Evolutionary conservation across 2,329 filamentous ascomycete genomes (phyloP), one percentile per base, ranked within the genome.

Genomic region (Fusarium buxicola): DNA sequence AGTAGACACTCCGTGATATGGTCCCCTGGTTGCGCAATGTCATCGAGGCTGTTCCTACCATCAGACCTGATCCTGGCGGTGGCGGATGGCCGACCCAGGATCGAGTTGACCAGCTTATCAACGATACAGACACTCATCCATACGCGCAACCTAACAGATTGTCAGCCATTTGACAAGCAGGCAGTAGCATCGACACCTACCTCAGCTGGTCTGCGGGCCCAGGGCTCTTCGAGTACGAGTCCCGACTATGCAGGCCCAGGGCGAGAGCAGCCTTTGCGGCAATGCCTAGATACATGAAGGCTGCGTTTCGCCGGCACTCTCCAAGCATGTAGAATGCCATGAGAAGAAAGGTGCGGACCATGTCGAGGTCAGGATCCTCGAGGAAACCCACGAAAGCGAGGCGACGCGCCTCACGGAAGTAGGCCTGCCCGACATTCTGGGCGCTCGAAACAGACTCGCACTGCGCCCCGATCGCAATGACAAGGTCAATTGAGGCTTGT

Each of bases 301-400:
- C 86, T 1, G 85, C 80, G 77, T 92, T 88, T 63, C 87, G 89
- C 61, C 84, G 77, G 59, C 85, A 80, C 35, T 76, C 69, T 30
- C 85, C 86, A 30, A 90, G 84, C 77, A 92, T 89, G 81, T 89
- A 92, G 13, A 89, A 89, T 8, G 86, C 91, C 77, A 92, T 91
- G 75, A 92, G 64, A 4, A 71, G 47, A 24, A 72, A 71, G 0
- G 60, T 56, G 7, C 68, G 55, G 2, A 71, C 66, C 65, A 71
- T 68, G 8, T 71, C 66, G 1, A 72, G 28, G 15, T 70, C 68
- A 2, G 69, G 69, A 12, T 71, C 69, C 24, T 72, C 63, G 0
- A 71, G 69, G 18, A 71, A 69, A 0, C 58, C 62, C 6, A 58
- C 35, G n/a, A 71, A 72, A 1, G 61, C 65, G 9, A 50, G 54